Evolutionary conservation across 2,329 filamentous ascomycete genomes (phyloP).

Genomic region (Zymoseptoria ardabiliae): DNA sequence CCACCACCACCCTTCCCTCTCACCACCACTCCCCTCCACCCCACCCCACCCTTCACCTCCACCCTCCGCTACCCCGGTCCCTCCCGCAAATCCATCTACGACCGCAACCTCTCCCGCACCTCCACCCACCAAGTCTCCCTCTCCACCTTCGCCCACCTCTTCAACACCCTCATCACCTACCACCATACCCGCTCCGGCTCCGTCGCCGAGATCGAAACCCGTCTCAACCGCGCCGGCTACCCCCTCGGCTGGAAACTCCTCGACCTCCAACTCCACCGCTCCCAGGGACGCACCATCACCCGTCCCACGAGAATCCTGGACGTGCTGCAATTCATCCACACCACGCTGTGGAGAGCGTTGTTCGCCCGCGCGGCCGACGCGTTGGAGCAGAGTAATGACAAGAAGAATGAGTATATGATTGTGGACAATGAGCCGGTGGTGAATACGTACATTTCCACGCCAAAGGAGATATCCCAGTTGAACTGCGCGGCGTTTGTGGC

Average conservation of each 20-base stretch:
- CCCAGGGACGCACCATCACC: constrained; percentile 57
- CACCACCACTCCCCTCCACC: constrained; percentile 21
- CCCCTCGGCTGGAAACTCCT: constrained; percentile 89
- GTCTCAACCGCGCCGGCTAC: constrained; percentile 55
- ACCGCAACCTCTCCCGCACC: constrained; percentile 84
- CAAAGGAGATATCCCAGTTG: constrained; percentile 90
- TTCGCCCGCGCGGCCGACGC: constrained; percentile 87
- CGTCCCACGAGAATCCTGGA: constrained; percentile 83
- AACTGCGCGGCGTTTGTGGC: constrained; percentile 96
- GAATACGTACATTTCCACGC: constrained; percentile 87
- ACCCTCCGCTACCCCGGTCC: constrained; percentile 74
- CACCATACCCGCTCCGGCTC: constrained; percentile 84
- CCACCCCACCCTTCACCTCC: constrained; percentile 29
- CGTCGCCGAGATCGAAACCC: constrained; percentile 76
- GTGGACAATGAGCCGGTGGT: constrained; percentile 96
- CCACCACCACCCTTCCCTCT: constrained; percentile 9
- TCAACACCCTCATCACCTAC: constrained; percentile 93
- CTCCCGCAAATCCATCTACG: constrained; percentile 96
- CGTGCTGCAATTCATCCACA: constrained; percentile 91
- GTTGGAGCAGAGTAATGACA: constrained; percentile 79
- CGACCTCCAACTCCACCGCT: constrained; percentile 84
- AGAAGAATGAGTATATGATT: constrained; percentile 97
- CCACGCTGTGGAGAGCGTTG: constrained; percentile 83
- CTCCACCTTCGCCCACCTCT: constrained; percentile 90
- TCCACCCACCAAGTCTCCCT: constrained; percentile 85